A percentile compares a stretch with the other conserved stretches of the same genome.
These are phyloP conservation scores for Plasmodium yoelii DNA, from an alignment of 169 alveolate species.

Conservation along the genomic window DNA sequence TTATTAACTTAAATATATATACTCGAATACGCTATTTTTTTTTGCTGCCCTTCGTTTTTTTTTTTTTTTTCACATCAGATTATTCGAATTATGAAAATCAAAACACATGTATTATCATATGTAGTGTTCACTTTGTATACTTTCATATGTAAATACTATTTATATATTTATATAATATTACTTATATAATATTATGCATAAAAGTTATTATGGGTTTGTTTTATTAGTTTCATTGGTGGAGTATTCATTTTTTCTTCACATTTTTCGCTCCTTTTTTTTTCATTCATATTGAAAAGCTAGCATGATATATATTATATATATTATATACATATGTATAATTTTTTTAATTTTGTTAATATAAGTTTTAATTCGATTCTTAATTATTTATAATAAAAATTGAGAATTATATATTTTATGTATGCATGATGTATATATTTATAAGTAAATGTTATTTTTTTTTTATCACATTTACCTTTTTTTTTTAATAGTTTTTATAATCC, in stretches of 20 bases:
- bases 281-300: too few species aligned
- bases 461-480: background rate
- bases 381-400: background rate
- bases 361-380: background rate
- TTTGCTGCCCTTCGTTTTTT: background rate
- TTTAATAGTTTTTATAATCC: conserved; percentile 7
- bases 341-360: background rate
- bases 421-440: too few species aligned
- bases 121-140: conserved; percentile 17
- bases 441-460: background rate
- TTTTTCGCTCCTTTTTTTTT: too few species aligned
- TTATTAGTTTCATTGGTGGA: conserved; percentile 6
- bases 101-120: background rate
- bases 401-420: background rate
- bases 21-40: too few species aligned
- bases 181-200: background rate
- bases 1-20: too few species aligned
- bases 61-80: conserved; percentile 9
- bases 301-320: background rate
- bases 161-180: conserved; percentile 1
- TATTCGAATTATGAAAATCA: conserved; percentile 9
- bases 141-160: conserved; percentile 4
- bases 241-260: background rate
- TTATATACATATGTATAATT: background rate
- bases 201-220: conserved; percentile 2